These are phyloP conservation scores for Geranomyces michiganensis DNA, from an alignment of 192 early-diverging fungal genomes.

Conservation along the genomic window DNA sequence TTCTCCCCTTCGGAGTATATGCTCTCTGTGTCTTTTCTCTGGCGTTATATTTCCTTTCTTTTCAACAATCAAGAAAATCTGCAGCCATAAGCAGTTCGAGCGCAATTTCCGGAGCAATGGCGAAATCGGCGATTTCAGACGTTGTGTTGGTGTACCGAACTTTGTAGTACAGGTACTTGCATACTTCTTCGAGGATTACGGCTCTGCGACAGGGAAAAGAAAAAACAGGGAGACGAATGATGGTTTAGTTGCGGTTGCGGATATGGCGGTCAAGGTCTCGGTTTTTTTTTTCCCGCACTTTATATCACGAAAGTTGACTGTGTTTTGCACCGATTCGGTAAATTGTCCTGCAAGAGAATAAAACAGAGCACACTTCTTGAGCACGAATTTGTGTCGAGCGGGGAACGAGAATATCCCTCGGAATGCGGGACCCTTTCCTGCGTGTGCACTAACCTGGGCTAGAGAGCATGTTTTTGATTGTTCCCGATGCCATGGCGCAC, in stretches of 20 bases:
- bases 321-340: conserved; percentile 85
- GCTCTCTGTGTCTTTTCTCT: no score
- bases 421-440: no score
- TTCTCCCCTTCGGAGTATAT: no score
- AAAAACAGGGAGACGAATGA: neutral
- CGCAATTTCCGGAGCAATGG: conserved; percentile 83
- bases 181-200: conserved; percentile 88
- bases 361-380: neutral
- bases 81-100: conserved; percentile 94
- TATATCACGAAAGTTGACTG: conserved; percentile 88
- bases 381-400: no score
- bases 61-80: conserved; percentile 89
- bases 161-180: conserved; percentile 94
- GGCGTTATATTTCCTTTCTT: neutral
- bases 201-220: conserved; percentile 60
- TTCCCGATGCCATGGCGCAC: conserved; percentile 88
- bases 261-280: no score
- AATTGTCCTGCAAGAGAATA: conserved; percentile 70
- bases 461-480: conserved; percentile 94
- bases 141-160: conserved; percentile 65
- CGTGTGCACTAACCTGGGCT: conserved; percentile 72
- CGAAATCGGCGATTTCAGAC: conserved; percentile 85
- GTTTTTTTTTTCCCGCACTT: conserved; percentile 57
- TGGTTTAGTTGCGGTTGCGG: no score
- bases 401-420: no score